A percentile compares a stretch with the other conserved stretches of the same genome.
Evolutionary conservation across 2,329 filamentous ascomycete species (phyloP).

Genomic region (Rutstroemia sydowiana): DNA sequence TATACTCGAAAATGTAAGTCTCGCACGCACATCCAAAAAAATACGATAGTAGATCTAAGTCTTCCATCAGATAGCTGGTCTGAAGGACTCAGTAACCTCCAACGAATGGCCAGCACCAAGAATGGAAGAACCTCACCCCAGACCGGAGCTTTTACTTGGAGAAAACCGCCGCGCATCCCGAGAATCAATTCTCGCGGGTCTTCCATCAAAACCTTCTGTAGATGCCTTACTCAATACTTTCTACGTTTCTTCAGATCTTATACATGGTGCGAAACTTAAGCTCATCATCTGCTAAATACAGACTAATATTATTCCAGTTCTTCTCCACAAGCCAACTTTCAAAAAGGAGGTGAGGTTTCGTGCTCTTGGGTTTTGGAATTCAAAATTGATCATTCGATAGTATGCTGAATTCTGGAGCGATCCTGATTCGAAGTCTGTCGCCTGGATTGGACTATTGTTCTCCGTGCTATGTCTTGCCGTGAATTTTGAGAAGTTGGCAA

Average conservation of each 20-base stretch:
- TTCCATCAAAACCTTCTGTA: conserved; percentile 40
- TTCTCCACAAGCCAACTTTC: conserved; percentile 46
- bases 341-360: conserved; percentile 32
- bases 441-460: conserved; percentile 47
- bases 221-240: conserved; percentile 45
- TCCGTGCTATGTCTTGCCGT: conserved; percentile 10
- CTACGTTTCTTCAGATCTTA: conserved; percentile 44
- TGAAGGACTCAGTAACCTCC: conserved; percentile 47
- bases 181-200: conserved; percentile 39
- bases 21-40: not conserved
- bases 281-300: not conserved
- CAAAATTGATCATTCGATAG: conserved; percentile 14
- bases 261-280: conserved; percentile 36
- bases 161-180: conserved; percentile 28
- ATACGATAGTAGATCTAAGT: not conserved
- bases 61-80: conserved; percentile 50
- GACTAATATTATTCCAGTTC: conserved; percentile 3
- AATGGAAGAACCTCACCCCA: not conserved
- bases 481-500: conserved; percentile 6
- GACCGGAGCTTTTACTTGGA: conserved; percentile 22
- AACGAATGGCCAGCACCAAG: not conserved
- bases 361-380: not conserved
- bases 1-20: conserved; percentile 7
- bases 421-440: conserved; percentile 31
- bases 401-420: conserved; percentile 27